Percentiles rank a stretch among this genome's conserved stretches.
These are phyloP conservation scores for Waitea zeae DNA, from an alignment of 1,284 basidiomycete genomes.

Conservation along the genomic window DNA sequence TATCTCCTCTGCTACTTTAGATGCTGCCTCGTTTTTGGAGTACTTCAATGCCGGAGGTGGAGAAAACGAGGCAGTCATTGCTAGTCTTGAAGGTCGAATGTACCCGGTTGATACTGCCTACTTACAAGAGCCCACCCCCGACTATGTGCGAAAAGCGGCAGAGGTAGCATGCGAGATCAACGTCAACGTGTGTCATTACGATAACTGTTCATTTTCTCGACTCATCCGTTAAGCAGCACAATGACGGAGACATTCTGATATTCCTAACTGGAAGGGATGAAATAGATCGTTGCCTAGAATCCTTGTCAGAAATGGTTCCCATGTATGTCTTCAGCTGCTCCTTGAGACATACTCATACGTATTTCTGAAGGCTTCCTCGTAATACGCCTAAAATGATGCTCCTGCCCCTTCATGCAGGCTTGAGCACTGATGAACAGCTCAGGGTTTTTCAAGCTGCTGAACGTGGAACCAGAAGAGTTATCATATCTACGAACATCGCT, in stretches of 20 bases:
- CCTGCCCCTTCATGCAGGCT: slow-evolving; percentile 77
- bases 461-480: slow-evolving; percentile 69
- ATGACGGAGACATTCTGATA: slow-evolving; percentile 79
- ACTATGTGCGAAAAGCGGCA: slow-evolving; percentile 77
- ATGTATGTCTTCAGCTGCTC: slow-evolving; percentile 27
- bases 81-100: slow-evolving; percentile 87
- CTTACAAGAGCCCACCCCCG: slow-evolving; percentile 50
- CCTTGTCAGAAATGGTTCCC: slow-evolving; percentile 62
- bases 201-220: slow-evolving; percentile 1
- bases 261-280: slow-evolving; percentile 97
- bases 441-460: slow-evolving; percentile 68
- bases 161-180: slow-evolving; percentile 82
- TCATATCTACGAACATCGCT: slow-evolving; percentile 92
- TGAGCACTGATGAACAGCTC: slow-evolving; percentile 76
- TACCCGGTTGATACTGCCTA: slow-evolving; percentile 81
- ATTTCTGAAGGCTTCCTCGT: slow-evolving; percentile 38
- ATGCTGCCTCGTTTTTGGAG: slow-evolving; percentile 75
- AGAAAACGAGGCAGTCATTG: slow-evolving; percentile 47
- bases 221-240: slow-evolving; percentile 25
- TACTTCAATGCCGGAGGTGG: slow-evolving; percentile 58
- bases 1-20: slow-evolving; percentile 90
- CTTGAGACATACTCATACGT: slow-evolving; percentile 1
- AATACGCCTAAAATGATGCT: slow-evolving; percentile 42
- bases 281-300: slow-evolving; percentile 78
- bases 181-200: slow-evolving; percentile 34